Base-by-base conservation (phyloP, 2,329 filamentous ascomycete genomes). In the Didymosphaeria variabile region DNA sequence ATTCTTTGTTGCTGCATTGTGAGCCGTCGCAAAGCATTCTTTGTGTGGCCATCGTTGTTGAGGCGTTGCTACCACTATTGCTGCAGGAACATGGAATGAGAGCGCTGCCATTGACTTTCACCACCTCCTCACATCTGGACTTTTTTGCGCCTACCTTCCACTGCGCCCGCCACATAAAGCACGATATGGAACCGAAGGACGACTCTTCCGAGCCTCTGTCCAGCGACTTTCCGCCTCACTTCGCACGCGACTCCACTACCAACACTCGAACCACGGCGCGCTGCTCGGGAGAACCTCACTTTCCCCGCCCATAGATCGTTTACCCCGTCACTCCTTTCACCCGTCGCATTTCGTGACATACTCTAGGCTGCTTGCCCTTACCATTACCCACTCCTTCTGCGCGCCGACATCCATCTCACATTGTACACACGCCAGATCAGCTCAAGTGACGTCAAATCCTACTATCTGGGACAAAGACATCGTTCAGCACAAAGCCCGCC, bases 191-290 rank as follows among this genome's bases (percentile, higher is more conserved):
- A 64, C 76, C 72, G 32, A 72, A 75, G 60, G 53, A 55, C 58
- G 73, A 76, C 51, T 71, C 74, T 68, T 73, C 77, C 57, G 75
- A 76, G 49, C 72, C 75, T 69, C 72, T 76, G 54, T 68, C 73
- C 65, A 77, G 72, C 69, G 75, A 77, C 64, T 77, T 72, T 50
- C 72, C 74, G 49, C 73, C 74, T 9, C 54, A 71, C 17, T 76
- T 72, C 62, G 61, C 67, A 59, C 68, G 68, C 67, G 65, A 65
- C 65, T 8, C 4, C 21, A n/a, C 31, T 23, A 21, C 5, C 9
- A 55, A 55, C 45, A 42, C 52, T 42, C 57, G 47, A 63, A 51
- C 58, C 45, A 51, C 52, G 52, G 53, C n/a, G 8, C 46, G 34
- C 50, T 21, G 29, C 31, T 19, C 17, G 5, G 21, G 19, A 49